phyloP scores from a whole-genome alignment of 2,329 filamentous ascomycete species.

The Cadophora sp. region DNA sequence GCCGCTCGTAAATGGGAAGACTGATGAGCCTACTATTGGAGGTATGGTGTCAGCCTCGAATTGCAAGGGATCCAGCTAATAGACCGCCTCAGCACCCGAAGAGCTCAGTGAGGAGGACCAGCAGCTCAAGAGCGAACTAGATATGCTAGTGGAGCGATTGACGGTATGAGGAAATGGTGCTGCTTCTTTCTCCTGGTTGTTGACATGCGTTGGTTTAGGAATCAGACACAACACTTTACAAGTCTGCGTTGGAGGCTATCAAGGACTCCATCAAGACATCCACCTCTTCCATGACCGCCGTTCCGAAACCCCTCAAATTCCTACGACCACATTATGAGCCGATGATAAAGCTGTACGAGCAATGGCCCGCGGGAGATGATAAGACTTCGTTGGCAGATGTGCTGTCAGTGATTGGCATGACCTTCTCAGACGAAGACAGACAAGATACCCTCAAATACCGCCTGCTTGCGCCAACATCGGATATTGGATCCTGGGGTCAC shows the following conservation, averaged over 20 bases:
- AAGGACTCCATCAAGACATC: slow-evolving; percentile 99
- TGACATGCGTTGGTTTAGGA: slow-evolving; percentile 63
- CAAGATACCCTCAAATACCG: slow-evolving; percentile 97
- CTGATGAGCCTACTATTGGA: slow-evolving; percentile 65
- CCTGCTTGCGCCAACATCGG: slow-evolving; percentile 85
- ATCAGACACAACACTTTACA: slow-evolving; percentile 85
- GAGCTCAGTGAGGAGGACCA: slow-evolving; percentile 98
- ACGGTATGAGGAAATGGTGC: slow-evolving; percentile 62
- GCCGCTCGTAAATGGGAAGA: slow-evolving; percentile 73
- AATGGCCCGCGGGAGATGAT: slow-evolving; percentile 84
- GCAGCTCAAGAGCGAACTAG: slow-evolving; percentile 96
- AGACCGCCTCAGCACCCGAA: slow-evolving; percentile 60
- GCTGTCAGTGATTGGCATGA: slow-evolving; percentile 97
- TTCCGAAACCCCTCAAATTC: slow-evolving; percentile 98
- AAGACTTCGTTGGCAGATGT: slow-evolving; percentile 94
- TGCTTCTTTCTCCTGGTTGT: slow-evolving; percentile 6
- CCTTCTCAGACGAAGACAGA: slow-evolving; percentile 94
- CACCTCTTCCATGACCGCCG: slow-evolving; percentile 98
- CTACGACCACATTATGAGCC: slow-evolving; percentile 95
- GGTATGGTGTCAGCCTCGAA: slow-evolving; percentile 42
- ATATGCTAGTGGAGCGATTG: slow-evolving; percentile 96
- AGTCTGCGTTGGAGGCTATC: slow-evolving; percentile 91
- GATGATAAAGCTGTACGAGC: slow-evolving; percentile 85
- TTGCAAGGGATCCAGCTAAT: slow-evolving; percentile 44
- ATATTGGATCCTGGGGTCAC: slow-evolving; percentile 97